Evolutionary conservation across 2,329 filamentous ascomycete species (phyloP).

Genomic region (Calonectria pauciramosa): DNA sequence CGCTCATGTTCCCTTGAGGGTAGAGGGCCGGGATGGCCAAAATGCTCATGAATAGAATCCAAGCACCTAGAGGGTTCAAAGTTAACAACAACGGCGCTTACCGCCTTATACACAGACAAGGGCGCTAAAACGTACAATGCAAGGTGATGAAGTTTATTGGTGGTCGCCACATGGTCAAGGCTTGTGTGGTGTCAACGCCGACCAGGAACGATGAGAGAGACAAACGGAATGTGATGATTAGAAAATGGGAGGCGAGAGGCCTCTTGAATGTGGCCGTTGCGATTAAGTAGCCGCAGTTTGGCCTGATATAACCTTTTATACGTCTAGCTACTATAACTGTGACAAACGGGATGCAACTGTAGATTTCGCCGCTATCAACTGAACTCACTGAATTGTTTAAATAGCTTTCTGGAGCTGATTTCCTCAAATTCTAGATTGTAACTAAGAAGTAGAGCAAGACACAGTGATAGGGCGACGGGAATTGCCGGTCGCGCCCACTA

Average conservation of each 20-base stretch:
- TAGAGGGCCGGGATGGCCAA: conserved; percentile 34
- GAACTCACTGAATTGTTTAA: too few relatives aligned
- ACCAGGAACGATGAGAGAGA: neutral
- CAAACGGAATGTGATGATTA: neutral
- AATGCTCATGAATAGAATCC: conserved; percentile 39
- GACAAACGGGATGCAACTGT: too few relatives aligned
- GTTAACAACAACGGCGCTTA: conserved; percentile 10
- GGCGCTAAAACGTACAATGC: conserved; percentile 38
- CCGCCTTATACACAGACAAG: too few relatives aligned
- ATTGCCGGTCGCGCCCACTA: too few relatives aligned
- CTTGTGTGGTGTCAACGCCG: neutral
- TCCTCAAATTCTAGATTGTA: too few relatives aligned
- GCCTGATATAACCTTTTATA: too few relatives aligned
- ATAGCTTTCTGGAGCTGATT: too few relatives aligned
- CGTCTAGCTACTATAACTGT: too few relatives aligned
- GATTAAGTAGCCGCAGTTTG: neutral
- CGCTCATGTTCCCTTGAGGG: conserved; percentile 41
- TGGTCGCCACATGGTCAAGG: conserved; percentile 36
- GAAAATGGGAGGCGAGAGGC: neutral
- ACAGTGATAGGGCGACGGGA: too few relatives aligned
- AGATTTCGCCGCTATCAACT: too few relatives aligned
- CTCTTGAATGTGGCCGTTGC: neutral
- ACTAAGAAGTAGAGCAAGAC: too few relatives aligned
- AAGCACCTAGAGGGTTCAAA: conserved; percentile 33
- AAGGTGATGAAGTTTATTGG: conserved; percentile 42